Evolutionary conservation across 2,329 filamentous ascomycete genomes (phyloP).

Genomic region (Apiospora aurea): DNA sequence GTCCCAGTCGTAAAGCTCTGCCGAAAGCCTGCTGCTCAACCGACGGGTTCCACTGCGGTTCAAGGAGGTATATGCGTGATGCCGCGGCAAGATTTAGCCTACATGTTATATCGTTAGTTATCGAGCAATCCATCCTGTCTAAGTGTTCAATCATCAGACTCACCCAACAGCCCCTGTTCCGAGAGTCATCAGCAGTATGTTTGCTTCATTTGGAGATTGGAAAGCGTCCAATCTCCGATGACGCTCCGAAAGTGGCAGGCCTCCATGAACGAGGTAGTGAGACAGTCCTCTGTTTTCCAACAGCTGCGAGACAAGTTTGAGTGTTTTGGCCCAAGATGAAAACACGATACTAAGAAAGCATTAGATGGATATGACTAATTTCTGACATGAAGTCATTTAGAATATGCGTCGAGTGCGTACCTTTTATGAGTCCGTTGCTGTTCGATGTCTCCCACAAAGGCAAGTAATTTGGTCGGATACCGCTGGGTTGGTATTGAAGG

Average conservation of each 20-base stretch:
- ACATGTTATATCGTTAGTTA: not conserved
- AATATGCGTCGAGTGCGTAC: not conserved
- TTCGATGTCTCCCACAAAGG: conserved; percentile 17
- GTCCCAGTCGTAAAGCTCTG: conserved; percentile 23
- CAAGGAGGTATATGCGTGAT: conserved; percentile 22
- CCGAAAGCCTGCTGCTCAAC: conserved; percentile 24
- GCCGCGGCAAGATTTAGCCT: conserved; percentile 24
- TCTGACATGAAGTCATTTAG: not conserved
- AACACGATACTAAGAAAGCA: not conserved
- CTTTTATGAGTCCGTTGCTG: not conserved
- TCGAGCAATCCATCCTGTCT: not conserved
- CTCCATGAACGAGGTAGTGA: not conserved
- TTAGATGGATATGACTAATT: not conserved
- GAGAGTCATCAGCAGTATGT: conserved; percentile 8
- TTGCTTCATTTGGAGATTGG: not conserved
- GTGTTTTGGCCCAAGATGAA: conserved; percentile 19
- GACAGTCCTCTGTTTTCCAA: not conserved
- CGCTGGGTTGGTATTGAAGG: not conserved
- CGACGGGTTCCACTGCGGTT: conserved; percentile 28
- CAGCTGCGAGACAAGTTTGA: conserved; percentile 1
- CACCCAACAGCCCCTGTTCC: conserved; percentile 27
- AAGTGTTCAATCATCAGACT: not conserved
- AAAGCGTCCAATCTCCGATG: not conserved
- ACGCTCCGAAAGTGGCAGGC: not conserved
- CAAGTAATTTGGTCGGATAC: conserved; percentile 9